Evolutionary conservation across 2,329 filamentous ascomycete species (phyloP).

Genomic region (Bipolaris bicolor): DNA sequence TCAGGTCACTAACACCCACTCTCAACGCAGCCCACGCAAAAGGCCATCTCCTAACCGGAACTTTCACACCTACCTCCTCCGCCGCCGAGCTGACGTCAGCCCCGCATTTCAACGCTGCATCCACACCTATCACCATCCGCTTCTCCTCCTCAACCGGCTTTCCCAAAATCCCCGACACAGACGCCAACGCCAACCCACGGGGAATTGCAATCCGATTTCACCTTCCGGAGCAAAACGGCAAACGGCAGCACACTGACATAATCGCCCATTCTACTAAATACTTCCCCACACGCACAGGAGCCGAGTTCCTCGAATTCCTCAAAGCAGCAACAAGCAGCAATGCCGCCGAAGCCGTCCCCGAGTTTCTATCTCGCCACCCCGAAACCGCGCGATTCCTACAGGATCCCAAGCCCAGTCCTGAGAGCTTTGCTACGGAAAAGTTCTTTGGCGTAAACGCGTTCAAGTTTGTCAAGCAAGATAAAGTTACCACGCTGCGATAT

Average conservation of each 20-base stretch:
- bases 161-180: slow-evolving; percentile 58
- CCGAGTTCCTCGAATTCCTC: slow-evolving; percentile 60
- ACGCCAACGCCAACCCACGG: slow-evolving; percentile 56
- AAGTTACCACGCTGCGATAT: slow-evolving; percentile 57
- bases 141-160: slow-evolving; percentile 61
- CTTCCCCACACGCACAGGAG: slow-evolving; percentile 61
- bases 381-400: slow-evolving; percentile 57
- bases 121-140: slow-evolving; percentile 56
- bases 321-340: slow-evolving; percentile 46
- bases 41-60: slow-evolving; percentile 59
- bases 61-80: slow-evolving; percentile 56
- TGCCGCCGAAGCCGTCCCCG: slow-evolving; percentile 42
- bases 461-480: slow-evolving; percentile 53
- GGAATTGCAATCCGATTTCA: slow-evolving; percentile 59
- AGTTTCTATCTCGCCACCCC: slow-evolving; percentile 56
- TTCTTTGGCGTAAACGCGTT: slow-evolving; percentile 61
- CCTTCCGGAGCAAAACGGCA: slow-evolving; percentile 49
- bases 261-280: slow-evolving; percentile 59
- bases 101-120: slow-evolving; percentile 55
- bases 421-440: slow-evolving; percentile 56
- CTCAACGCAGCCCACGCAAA: slow-evolving; percentile 58
- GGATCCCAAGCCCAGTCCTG: slow-evolving; percentile 58
- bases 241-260: slow-evolving; percentile 62
- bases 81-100: slow-evolving; percentile 56
- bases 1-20: slow-evolving; percentile 1